phyloP scores from a whole-genome alignment of 2,329 filamentous ascomycete species.

The Venturia pyrina region DNA sequence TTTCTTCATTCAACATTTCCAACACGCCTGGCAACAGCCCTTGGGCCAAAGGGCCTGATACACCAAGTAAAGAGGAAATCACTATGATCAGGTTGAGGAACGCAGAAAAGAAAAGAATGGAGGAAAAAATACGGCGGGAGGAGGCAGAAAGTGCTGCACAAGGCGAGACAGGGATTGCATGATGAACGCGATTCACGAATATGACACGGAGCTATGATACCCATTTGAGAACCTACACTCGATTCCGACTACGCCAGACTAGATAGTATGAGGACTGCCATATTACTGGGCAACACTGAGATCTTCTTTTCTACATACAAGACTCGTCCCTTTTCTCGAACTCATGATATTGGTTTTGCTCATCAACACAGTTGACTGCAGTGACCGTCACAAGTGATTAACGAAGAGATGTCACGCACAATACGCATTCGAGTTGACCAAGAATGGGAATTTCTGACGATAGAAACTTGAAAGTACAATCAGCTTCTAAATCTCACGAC shows the following conservation, averaged over 20 bases:
- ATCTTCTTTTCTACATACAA: not conserved
- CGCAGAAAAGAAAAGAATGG: constrained; percentile 33
- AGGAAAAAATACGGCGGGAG: constrained; percentile 32
- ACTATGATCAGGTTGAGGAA: constrained; percentile 36
- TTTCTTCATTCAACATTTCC: constrained; percentile 27
- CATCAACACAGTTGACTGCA: not conserved
- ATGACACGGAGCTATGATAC: constrained; percentile 2
- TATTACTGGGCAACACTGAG: not conserved
- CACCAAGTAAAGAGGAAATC: constrained; percentile 28
- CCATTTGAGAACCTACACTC: not conserved
- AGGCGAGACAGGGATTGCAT: not conserved
- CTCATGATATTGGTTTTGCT: not conserved
- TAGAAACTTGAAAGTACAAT: too few species aligned
- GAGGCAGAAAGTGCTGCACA: constrained; percentile 18
- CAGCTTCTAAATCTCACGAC: too few species aligned
- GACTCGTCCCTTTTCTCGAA: not conserved
- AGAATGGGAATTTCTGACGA: too few species aligned
- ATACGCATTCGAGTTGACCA: too few species aligned
- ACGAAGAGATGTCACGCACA: too few species aligned
- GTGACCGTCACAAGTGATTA: too few species aligned
- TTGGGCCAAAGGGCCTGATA: constrained; percentile 17
- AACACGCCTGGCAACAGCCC: constrained; percentile 18
- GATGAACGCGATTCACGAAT: not conserved
- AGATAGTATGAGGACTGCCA: not conserved
- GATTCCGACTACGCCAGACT: not conserved